Base-by-base conservation (phyloP, 345 rosid genomes). In the Citrus inodora region DNA sequence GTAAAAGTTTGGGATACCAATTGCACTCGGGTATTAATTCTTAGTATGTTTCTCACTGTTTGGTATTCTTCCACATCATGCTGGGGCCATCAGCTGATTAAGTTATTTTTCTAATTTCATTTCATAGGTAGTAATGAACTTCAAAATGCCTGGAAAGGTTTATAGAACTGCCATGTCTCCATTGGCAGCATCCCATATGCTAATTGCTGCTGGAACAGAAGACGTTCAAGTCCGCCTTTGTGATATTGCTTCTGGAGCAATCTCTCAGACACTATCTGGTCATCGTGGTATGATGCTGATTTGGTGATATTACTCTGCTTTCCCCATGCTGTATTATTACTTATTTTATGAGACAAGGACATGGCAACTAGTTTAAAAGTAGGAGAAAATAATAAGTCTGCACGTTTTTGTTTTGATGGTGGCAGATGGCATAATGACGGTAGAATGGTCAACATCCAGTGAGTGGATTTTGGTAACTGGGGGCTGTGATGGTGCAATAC, bases 141-240 rank as follows among this genome's bases (percentile, higher is more conserved):
- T 96, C 75, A 92, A 91, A 88, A 85, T 96, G 97, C 99, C 98
- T 70, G 99, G 95, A 78, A 96, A 91, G 84, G 97, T 96, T 85
- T 89, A 96, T 82, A 89, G 88, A 82, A 85, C 95, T 74, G 94
- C 98, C 67, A 94, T 96, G 97, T 96, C 99, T 72, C 77, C 97
- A 40, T 27, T 94, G 88, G 93, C 99, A 46, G 88, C 90, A 17
- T 84, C 97, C 76, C 99, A 96, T 80, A 91, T 91, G 90, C 84
- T 96, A 60, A 90, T 96, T 76, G 99, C 99, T 81, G 88, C 93
- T 64, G 99, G 92, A 82, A 94, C 95, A 40, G 98, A 96, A 86
- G 97, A 94, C 84, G 98, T 94, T 61, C 99, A 94, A 83, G 97
- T 96, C 82, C 97, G 97, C 51, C 95, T 96, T 33, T 96, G 97